Evolutionary conservation across 495 filamentous ascomycete species (phyloP).

Genomic region (Neurospora sp.): DNA sequence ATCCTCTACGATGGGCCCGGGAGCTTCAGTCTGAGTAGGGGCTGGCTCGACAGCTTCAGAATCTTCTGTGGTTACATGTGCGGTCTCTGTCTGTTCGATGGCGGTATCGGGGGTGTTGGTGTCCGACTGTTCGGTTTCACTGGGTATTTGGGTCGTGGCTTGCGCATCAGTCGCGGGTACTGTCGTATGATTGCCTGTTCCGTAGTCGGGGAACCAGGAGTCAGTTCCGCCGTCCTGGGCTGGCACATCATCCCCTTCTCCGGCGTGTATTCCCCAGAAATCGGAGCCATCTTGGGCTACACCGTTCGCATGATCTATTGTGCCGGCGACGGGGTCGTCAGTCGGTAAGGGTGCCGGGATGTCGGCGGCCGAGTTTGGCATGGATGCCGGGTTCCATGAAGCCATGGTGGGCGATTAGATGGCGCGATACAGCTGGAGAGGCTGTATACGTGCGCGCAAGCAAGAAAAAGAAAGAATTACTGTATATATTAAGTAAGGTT

Average conservation of each 20-base stretch:
- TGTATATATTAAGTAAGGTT: constrained; percentile 5
- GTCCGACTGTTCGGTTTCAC: neutral
- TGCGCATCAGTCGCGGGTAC: constrained; percentile 13
- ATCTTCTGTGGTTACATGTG: neutral
- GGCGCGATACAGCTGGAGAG: constrained; percentile 16
- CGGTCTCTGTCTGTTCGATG: neutral
- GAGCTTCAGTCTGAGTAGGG: neutral
- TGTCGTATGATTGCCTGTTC: constrained; percentile 17
- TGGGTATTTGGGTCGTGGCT: constrained; percentile 2
- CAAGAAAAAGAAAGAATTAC: constrained; percentile 23
- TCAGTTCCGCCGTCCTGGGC: constrained; percentile 15
- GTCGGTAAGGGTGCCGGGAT: constrained; percentile 5
- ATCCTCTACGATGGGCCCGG: neutral
- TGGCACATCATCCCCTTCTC: neutral
- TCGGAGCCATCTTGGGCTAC: neutral
- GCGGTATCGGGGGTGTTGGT: neutral
- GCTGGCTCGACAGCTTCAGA: neutral
- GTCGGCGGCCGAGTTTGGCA: constrained; percentile 35
- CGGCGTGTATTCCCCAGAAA: neutral
- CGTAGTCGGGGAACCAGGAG: constrained; percentile 23
- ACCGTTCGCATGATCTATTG: neutral
- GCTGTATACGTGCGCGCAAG: constrained; percentile 6
- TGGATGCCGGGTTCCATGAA: constrained; percentile 47
- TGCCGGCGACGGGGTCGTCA: neutral
- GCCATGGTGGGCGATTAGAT: constrained; percentile 30